Conservation (phyloP, 2,329 filamentous ascomycete genomes). For the Botrytis squamosa region DNA sequence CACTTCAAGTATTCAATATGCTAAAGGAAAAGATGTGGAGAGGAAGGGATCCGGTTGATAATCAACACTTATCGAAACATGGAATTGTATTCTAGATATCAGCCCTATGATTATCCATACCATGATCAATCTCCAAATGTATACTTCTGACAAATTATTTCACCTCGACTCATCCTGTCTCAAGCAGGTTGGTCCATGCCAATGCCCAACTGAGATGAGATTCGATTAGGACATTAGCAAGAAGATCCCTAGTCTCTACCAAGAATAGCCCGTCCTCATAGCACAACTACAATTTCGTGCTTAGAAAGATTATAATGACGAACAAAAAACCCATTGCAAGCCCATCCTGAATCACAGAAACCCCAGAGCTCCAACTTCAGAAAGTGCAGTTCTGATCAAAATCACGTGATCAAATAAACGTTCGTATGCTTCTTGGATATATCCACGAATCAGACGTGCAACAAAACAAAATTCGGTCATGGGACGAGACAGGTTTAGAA, state of each 20-base stretch:
- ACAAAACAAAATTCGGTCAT: neutral
- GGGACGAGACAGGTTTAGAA: neutral
- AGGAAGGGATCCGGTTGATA: neutral
- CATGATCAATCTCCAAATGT: neutral
- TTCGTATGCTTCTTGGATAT: neutral
- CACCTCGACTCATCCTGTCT: neutral
- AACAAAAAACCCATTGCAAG: neutral
- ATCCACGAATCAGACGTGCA: neutral
- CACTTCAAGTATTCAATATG: neutral
- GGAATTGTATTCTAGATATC: neutral
- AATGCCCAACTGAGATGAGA: neutral
- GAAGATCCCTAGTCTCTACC: neutral
- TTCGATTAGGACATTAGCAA: neutral
- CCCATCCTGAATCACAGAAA: neutral
- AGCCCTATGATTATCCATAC: neutral
- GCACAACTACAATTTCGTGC: neutral
- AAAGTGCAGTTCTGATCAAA: neutral
- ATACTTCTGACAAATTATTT: fast-evolving
- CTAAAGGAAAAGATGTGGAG: neutral
- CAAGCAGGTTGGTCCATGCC: neutral
- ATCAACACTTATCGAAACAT: neutral
- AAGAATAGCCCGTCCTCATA: neutral
- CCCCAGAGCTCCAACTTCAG: neutral
- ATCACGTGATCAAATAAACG: neutral
- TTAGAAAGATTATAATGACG: fast-evolving